phyloP scores from a whole-genome alignment of 1,139 yeast species.

The Meyerozyma guilliermondii region DNA sequence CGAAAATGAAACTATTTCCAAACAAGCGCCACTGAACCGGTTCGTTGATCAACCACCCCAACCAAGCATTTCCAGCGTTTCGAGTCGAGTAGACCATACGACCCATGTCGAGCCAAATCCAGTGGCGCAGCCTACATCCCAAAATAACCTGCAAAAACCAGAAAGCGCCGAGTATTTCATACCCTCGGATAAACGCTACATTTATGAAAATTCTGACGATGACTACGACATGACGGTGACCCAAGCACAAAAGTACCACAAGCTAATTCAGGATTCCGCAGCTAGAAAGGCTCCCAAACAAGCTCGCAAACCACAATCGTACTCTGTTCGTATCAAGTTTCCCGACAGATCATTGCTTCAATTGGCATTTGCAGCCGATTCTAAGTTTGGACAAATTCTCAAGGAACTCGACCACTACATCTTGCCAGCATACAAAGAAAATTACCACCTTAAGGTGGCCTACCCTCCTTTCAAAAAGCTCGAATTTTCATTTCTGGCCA shows the following conservation, averaged over 20 bases:
- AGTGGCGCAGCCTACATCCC: neutral
- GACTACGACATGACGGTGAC: slow-evolving; percentile 48
- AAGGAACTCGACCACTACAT: slow-evolving; percentile 31
- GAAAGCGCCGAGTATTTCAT: neutral
- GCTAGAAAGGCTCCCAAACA: slow-evolving; percentile 19
- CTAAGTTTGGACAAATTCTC: slow-evolving; percentile 40
- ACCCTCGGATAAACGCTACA: neutral
- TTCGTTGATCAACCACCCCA: no score
- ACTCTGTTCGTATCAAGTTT: slow-evolving; percentile 44
- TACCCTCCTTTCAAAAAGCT: slow-evolving; percentile 42
- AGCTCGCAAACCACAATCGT: slow-evolving; percentile 22
- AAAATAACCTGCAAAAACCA: neutral
- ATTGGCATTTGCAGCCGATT: slow-evolving; percentile 31
- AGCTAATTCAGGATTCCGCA: slow-evolving; percentile 36
- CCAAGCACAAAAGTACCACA: slow-evolving; percentile 51
- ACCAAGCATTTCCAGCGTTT: no score
- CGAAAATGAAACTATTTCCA: no score
- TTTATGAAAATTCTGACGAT: slow-evolving; percentile 40
- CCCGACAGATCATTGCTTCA: slow-evolving; percentile 52
- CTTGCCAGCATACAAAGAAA: slow-evolving; percentile 30
- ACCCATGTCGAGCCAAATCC: neutral
- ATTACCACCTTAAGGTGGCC: slow-evolving; percentile 30
- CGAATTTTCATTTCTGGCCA: slow-evolving; percentile 24
- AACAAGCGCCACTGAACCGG: no score
- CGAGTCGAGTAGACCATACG: no score